Base-by-base conservation (phyloP, 768 basidiomycete species). In the Lactarius trivialis region DNA sequence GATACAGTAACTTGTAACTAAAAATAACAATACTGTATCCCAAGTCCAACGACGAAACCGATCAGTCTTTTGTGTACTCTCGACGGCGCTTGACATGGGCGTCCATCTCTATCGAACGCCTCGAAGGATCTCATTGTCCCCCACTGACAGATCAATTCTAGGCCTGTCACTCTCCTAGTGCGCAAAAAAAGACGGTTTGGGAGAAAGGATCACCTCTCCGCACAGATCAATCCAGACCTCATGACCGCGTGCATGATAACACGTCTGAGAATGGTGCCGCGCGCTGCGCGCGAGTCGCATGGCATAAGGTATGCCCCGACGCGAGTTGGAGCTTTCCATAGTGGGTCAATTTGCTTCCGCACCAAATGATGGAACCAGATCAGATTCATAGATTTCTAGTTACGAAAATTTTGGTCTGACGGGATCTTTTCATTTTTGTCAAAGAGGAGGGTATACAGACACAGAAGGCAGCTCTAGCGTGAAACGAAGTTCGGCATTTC, bases 11-110 rank as follows among this genome's bases (percentile, higher is more conserved):
- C 28, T 51, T 28, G 12, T 28, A 39, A 17, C 24, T 15, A 36
- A 53, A 11, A 41, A 14, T 6, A 48, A 48, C 21, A 45, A 45
- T 21, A 45, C n/a, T n/a, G n/a, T n/a, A 48, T 12, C 45, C 41
- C 9, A 48, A 37, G 43, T 63, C 48, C 62, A 60, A 48, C 52
- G 58, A 12, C 54, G 17, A 28, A 39, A 48, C 45, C 58, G 62
- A 60, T 63, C 58, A 32, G 24, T 17, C 1, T 19, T 15, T 12
- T 24, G n/a, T n/a, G n/a, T n/a, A n/a, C n/a, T 24, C 21, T 24
- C 21, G 41, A 45, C 36, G 32, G 28, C 36, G 21, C 54, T 41
- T n/a, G 24, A 12, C n/a, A 15, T 12, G 28, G 49, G 37, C 55
- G 26, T 55, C 60, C n/a, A 7, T 21, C 21, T 21, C 45, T 3